Evolutionary conservation across 202 grass and related monocot genomes (phyloP).

Genomic region (Elaeis oleifera): DNA sequence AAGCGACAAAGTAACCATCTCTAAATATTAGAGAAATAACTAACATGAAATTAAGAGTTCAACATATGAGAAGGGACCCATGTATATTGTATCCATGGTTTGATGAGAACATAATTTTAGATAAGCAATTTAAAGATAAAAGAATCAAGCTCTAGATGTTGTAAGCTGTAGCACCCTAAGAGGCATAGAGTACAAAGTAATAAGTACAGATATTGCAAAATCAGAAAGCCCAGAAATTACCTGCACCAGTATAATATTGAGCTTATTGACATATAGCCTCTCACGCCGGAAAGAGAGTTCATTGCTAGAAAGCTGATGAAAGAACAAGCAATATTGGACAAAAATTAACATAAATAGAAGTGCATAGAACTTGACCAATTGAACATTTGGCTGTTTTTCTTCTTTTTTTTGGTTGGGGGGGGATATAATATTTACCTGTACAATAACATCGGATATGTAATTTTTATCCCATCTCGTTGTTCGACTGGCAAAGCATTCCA

Average conservation of each 20-base stretch:
- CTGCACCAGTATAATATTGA: constrained; percentile 99
- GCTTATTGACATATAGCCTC: constrained; percentile 97
- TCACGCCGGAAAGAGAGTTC: constrained; percentile 84
- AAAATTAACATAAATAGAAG: constrained; percentile 11
- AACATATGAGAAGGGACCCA: too few relatives aligned
- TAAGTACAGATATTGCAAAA: neutral
- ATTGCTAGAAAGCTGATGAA: constrained; percentile 80
- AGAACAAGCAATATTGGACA: constrained; percentile 6
- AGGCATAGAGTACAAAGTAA: too few relatives aligned
- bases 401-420: too few relatives aligned
- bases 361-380: too few relatives aligned
- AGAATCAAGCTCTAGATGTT: too few relatives aligned
- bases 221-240: constrained; percentile 25
- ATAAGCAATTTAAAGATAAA: too few relatives aligned
- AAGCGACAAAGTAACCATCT: too few relatives aligned
- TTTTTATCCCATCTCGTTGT: constrained; percentile 99
- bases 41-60: neutral
- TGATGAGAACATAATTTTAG: too few relatives aligned
- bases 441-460: constrained; percentile 97
- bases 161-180: too few relatives aligned
- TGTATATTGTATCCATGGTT: too few relatives aligned
- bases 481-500: constrained; percentile 93
- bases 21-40: neutral
- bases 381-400: too few relatives aligned
- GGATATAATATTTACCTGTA: constrained; percentile 35